A percentile compares a stretch with the other conserved stretches of the same genome.
These are phyloP conservation scores for Podila horticola DNA, from an alignment of 192 early-diverging fungal species.

Conservation along the genomic window DNA sequence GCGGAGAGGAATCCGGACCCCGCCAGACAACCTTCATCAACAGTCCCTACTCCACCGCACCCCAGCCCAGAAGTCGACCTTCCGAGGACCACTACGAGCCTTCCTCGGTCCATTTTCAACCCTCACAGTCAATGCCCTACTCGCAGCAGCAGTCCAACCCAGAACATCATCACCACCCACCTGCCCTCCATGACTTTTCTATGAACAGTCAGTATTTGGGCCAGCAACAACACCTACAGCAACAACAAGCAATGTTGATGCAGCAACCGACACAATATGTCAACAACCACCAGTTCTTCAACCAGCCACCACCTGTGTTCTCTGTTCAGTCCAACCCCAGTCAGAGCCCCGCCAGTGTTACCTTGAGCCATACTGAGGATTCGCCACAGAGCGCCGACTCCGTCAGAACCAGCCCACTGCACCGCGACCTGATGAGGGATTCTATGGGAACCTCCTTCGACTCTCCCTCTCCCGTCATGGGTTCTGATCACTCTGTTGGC, in stretches of 20 bases:
- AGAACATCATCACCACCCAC: conserved; percentile 28
- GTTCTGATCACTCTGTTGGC: conserved; percentile 19
- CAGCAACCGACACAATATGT: neutral
- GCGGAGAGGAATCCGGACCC: conserved; percentile 1
- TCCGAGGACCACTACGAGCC: conserved; percentile 14
- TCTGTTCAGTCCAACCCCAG: conserved; percentile 6
- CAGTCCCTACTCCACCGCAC: neutral
- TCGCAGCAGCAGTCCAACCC: conserved; percentile 11
- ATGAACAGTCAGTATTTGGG: neutral
- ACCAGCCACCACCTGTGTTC: conserved; percentile 4
- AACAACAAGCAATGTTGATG: neutral
- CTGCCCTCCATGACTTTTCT: conserved; percentile 20
- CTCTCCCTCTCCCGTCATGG: conserved; percentile 38
- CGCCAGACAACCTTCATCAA: neutral
- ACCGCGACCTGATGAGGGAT: conserved; percentile 26
- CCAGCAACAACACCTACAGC: conserved; percentile 15
- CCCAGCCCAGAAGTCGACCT: conserved; percentile 3
- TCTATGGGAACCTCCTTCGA: conserved; percentile 17
- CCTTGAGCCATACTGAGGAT: conserved; percentile 3
- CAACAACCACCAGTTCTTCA: conserved; percentile 11
- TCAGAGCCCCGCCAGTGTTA: conserved; percentile 20
- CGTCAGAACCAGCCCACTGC: conserved; percentile 7
- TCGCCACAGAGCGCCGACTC: conserved; percentile 3
- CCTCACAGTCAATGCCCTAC: neutral
- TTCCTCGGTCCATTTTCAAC: neutral